Percentiles rank a stretch among this genome's conserved stretches.
Evolutionary conservation across 345 rosid genomes (phyloP).

Genomic region (Populus nigra): DNA sequence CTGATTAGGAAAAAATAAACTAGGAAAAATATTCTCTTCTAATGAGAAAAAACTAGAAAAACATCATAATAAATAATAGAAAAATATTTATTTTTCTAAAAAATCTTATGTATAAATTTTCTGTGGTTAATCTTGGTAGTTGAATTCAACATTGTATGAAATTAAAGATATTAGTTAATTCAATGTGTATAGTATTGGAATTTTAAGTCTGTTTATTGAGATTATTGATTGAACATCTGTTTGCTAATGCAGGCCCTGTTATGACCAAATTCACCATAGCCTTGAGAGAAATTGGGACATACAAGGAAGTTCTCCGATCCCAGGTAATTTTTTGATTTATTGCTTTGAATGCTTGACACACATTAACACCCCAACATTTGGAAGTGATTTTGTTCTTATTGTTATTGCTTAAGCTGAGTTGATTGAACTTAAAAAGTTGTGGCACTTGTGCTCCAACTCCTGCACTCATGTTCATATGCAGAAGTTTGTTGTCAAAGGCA

Average conservation of each 20-base stretch:
- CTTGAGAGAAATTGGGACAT: slow-evolving; percentile 95
- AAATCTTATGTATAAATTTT: too few species aligned
- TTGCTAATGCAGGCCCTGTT: slow-evolving; percentile 70
- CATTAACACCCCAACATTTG: not conserved
- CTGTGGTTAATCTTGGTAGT: not conserved
- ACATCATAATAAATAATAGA: too few species aligned
- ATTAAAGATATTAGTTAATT: not conserved
- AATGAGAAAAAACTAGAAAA: too few species aligned
- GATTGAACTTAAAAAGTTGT: not conserved
- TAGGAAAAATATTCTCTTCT: too few species aligned
- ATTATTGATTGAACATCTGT: slow-evolving; percentile 21
- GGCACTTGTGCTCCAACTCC: not conserved
- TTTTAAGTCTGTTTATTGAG: not conserved
- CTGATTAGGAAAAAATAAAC: too few species aligned
- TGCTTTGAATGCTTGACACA: not conserved
- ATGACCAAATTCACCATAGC: slow-evolving; percentile 99
- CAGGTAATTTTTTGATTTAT: slow-evolving; percentile 49
- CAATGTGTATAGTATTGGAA: not conserved
- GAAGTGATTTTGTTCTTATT: not conserved
- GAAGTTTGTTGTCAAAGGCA: not conserved
- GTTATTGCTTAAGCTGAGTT: not conserved
- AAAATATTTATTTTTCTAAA: too few species aligned
- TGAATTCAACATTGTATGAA: not conserved
- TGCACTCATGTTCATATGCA: not conserved
- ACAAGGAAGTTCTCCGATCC: slow-evolving; percentile 96